Evolutionary conservation across 2,329 filamentous ascomycete species (phyloP), one percentile per base, ranked within the genome.

Genomic region (Penicillium olsonii): DNA sequence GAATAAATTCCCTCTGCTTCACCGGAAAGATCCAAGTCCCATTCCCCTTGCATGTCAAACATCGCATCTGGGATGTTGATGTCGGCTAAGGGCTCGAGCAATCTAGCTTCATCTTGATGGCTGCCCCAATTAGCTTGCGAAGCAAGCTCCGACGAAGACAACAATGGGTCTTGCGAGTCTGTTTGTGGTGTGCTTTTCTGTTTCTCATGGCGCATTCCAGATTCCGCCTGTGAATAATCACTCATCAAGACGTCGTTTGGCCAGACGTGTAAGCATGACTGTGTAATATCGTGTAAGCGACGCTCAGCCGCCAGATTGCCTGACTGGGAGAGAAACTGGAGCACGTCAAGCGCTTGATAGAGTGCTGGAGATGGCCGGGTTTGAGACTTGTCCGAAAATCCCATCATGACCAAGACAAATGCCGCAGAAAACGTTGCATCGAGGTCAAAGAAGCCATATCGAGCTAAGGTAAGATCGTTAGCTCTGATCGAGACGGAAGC

Each of bases 381-480:
- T 27, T 50, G 47, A 2, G 48, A 26, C 11, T 50, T 49, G 18
- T 57, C 41, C 7, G 55, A 22, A 15, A 59, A 52, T 1, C 57
- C 55, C 7, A 47, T 43, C 55, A 61, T 59, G 2, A 60, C 57
- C 26, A 61, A 42, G 2, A 61, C 55, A 33, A 61, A 61, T 8
- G 59, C 59, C 7, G 57, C 55, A 17, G 59, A 60, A 12, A 61
- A 61, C 11, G 55, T 59, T 17, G 59, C 57, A 4, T 60, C 59
- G 4, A 61, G 22, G 31, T 61, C 59, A 19, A 61, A 61, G 26
- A 60, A 61, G 5, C 59, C 59, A 37, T 58, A 61, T 10, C 57
- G 51, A 12, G 46, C 46, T 49, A 19, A 5, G 1, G 10, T n/a
- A 15, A 4, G 26, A 12, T 22, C n/a, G 31, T 48, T n/a, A 48